phyloP scores from a whole-genome alignment of 139 green algal species.

The Chlamydomonas applanata region DNA sequence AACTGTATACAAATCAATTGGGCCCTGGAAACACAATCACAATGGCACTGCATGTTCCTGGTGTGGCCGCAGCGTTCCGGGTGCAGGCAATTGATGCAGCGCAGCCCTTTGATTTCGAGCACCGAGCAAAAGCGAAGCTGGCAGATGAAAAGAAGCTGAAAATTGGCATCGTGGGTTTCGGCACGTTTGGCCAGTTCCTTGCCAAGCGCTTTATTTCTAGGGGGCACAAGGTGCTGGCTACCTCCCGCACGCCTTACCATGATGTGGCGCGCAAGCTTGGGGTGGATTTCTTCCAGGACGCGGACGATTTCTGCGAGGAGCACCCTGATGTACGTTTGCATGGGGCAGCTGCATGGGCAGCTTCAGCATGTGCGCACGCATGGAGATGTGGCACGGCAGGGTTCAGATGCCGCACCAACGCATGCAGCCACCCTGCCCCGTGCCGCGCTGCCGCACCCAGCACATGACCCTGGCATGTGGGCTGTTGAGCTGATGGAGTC shows the following conservation, averaged over 20 bases:
- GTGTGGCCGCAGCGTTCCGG: slow-evolving; percentile 13
- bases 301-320: slow-evolving; percentile 95
- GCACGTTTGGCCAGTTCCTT: slow-evolving; percentile 98
- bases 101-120: slow-evolving; percentile 86
- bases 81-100: slow-evolving; percentile 77
- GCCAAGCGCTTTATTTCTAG: slow-evolving; percentile 73
- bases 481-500: too few species aligned
- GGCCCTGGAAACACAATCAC: too few species aligned
- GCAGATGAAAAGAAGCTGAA: slow-evolving; percentile 57
- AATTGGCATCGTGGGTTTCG: slow-evolving; percentile 97
- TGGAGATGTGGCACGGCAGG: too few species aligned
- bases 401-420: not conserved
- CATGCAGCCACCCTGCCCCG: too few species aligned
- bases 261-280: slow-evolving; percentile 72
- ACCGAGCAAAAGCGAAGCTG: slow-evolving; percentile 40
- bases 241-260: slow-evolving; percentile 77
- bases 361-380: not conserved
- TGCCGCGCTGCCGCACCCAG: too few species aligned
- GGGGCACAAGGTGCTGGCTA: slow-evolving; percentile 74
- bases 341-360: too few species aligned
- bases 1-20: too few species aligned
- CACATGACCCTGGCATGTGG: too few species aligned
- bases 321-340: slow-evolving; percentile 81
- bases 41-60: too few species aligned
- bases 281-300: slow-evolving; percentile 82